Conservation (phyloP, 176 grass and related monocot genomes). For the Oryza australiensis region DNA sequence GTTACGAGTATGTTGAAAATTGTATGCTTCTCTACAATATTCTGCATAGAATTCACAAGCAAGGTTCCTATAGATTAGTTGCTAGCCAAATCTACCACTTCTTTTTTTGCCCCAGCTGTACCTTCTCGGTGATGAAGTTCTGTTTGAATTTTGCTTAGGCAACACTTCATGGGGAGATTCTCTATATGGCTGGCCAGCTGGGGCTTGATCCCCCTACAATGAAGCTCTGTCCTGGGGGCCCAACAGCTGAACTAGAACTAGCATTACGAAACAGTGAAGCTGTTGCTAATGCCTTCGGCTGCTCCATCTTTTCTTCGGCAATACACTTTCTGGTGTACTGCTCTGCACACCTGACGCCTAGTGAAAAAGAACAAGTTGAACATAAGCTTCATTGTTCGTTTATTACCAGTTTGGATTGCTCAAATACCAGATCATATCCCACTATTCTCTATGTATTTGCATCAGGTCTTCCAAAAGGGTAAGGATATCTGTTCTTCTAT, state of each 20-base stretch:
- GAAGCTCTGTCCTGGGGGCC: constrained; percentile 64
- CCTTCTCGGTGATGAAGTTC: not conserved
- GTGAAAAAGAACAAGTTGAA: constrained; percentile 57
- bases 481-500: constrained; percentile 19
- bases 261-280: constrained; percentile 80
- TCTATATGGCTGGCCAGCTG: constrained; percentile 93
- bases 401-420: constrained; percentile 34
- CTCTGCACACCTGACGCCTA: constrained; percentile 54
- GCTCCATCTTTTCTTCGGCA: constrained; percentile 69
- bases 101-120: not conserved
- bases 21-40: not conserved
- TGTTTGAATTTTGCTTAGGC: constrained; percentile 52
- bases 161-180: constrained; percentile 70
- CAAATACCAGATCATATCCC: constrained; percentile 43
- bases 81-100: not conserved
- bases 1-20: constrained; percentile 5
- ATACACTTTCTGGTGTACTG: constrained; percentile 86
- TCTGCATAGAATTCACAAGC: not conserved
- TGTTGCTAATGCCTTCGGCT: constrained; percentile 70
- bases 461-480: constrained; percentile 90
- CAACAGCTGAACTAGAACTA: constrained; percentile 63
- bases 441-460: constrained; percentile 78
- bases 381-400: constrained; percentile 48
- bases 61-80: not conserved
- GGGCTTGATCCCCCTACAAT: constrained; percentile 88